These are phyloP conservation scores for Acidiella bohemica DNA, from an alignment of 495 filamentous ascomycete genomes.

Conservation along the genomic window DNA sequence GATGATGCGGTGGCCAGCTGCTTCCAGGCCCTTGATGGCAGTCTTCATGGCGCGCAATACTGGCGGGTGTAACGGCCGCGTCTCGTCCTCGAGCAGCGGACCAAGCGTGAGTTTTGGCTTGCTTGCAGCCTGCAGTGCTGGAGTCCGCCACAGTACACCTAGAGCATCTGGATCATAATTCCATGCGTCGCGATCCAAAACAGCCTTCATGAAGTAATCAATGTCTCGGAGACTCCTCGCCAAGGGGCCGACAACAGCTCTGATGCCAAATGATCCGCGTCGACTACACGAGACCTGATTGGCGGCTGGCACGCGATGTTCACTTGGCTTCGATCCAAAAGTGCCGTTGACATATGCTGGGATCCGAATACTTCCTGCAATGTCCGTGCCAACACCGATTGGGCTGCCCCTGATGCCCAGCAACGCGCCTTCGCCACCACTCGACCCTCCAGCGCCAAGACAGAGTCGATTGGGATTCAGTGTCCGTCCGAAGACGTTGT, in stretches of 20 bases:
- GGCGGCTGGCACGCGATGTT: conserved; percentile 18
- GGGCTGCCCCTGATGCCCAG: conserved; percentile 32
- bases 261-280: conserved; percentile 3
- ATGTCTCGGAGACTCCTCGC: conserved; percentile 12
- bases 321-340: conserved; percentile 23
- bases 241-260: conserved; percentile 12
- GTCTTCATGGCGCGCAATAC: conserved; percentile 20
- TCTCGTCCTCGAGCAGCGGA: conserved; percentile 19
- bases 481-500: conserved; percentile 6
- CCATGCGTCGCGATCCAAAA: conserved; percentile 10
- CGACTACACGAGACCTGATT: conserved; percentile 8
- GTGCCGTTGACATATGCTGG: conserved; percentile 26
- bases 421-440: conserved; percentile 45
- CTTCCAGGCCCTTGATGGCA: conserved; percentile 16
- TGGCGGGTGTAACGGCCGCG: conserved; percentile 24
- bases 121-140: not conserved
- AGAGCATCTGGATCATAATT: conserved; percentile 5
- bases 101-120: conserved; percentile 14
- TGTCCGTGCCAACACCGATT: conserved; percentile 28
- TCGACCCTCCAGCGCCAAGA: conserved; percentile 50
- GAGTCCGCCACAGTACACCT: conserved; percentile 11
- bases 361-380: conserved; percentile 27
- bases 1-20: conserved; percentile 18
- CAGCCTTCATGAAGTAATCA: conserved; percentile 9
- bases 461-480: conserved; percentile 31